Percentiles rank a stretch among this genome's conserved stretches.
Conservation (phyloP, 2,329 filamentous ascomycete genomes). For the Canariomyces notabilis region DNA sequence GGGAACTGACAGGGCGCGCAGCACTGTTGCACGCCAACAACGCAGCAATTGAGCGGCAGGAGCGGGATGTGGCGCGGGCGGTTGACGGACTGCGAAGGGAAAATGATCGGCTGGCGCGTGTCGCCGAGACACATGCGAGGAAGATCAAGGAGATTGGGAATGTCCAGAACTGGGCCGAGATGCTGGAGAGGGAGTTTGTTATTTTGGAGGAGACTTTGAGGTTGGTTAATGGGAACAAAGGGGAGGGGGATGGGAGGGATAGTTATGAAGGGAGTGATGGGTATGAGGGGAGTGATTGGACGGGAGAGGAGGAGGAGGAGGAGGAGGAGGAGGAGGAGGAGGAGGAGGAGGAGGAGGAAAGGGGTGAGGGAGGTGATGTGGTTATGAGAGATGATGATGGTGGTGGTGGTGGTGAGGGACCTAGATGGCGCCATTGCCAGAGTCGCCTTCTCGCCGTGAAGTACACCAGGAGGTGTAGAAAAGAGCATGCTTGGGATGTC, state of each 20-base stretch:
- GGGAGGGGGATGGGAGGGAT: conserved; percentile 23
- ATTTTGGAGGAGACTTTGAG: conserved; percentile 61
- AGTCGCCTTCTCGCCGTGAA: conserved; percentile 6
- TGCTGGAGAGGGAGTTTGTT: conserved; percentile 62
- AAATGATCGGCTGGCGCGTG: conserved; percentile 58
- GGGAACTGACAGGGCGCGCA: conserved; percentile 63
- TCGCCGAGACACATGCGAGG: conserved; percentile 58
- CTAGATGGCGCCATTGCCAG: conserved; percentile 20
- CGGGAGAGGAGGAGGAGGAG: background rate
- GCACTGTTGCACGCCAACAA: conserved; percentile 65
- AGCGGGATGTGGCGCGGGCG: conserved; percentile 57
- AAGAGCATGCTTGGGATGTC: background rate
- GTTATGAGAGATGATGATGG: conserved; percentile 6
- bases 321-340: conserved; percentile 1
- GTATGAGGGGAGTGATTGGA: conserved; percentile 9
- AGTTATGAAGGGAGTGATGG: conserved; percentile 28
- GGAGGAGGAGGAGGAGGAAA: conserved; percentile 33
- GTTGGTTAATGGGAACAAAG: conserved; percentile 39
- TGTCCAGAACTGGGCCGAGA: conserved; percentile 83
- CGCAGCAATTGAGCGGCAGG: conserved; percentile 60
- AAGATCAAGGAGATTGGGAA: conserved; percentile 74
- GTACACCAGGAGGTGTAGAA: background rate
- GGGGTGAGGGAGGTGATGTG: conserved; percentile 4
- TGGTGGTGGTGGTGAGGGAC: background rate
- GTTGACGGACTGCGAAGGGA: conserved; percentile 58